phyloP scores from a whole-genome alignment of 257 asterid genomes.

The Solanum tacnaense region DNA sequence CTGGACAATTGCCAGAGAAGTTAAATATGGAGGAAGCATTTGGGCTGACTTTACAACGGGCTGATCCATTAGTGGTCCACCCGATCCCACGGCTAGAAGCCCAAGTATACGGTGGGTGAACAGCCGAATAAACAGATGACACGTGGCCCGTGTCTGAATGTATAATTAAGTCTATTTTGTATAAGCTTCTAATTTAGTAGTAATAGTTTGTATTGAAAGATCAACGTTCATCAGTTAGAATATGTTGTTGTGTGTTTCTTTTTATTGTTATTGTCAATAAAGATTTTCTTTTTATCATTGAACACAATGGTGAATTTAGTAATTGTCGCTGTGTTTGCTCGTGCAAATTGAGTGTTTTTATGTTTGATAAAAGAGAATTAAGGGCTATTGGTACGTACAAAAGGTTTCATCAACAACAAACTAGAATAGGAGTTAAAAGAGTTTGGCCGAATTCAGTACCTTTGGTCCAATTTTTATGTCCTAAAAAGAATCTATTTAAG shows the following conservation, averaged over 20 bases:
- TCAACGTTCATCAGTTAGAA: background rate
- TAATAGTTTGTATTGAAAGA: background rate
- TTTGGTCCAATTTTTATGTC: background rate
- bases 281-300: background rate
- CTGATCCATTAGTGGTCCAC: conserved; percentile 43
- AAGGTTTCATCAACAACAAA: background rate
- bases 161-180: background rate
- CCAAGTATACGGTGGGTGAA: conserved; percentile 13
- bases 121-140: background rate
- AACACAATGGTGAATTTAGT: background rate
- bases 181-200: background rate
- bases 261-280: background rate
- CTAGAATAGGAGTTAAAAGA: background rate
- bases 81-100: conserved; percentile 49
- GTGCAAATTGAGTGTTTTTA: background rate
- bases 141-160: background rate
- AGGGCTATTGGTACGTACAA: background rate
- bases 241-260: background rate
- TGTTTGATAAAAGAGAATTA: background rate
- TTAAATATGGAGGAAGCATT: conserved; percentile 80
- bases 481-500: background rate
- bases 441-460: background rate
- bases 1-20: conserved; percentile 26
- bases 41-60: conserved; percentile 70
- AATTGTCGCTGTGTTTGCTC: background rate